Evolutionary conservation across 2,329 filamentous ascomycete genomes (phyloP), one percentile per base, ranked within the genome.

Genomic region (Penicillium sclerotigenum): DNA sequence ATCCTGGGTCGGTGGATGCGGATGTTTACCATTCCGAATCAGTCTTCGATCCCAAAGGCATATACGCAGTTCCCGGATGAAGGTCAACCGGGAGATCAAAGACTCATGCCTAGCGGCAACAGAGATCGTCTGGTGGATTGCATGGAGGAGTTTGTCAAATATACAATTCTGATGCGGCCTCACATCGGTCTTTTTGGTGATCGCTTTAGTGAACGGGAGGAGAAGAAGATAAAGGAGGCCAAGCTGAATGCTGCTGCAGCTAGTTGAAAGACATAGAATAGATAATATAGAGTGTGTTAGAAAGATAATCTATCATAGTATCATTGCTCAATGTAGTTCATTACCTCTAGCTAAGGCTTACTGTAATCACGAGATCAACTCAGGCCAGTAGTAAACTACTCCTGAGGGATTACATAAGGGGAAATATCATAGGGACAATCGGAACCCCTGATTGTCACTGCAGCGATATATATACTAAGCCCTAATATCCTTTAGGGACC

Each of bases 121-220:
- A 71, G 84, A 11, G 82, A 86, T 53, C 74, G 84, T 2, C 63
- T 87, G 14, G 83, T 87, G 1, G 84, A 87, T 71, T 86, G 83
- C 59, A 87, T 87, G 81, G 86, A 88, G 72, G 86, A 88, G 68
- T 81, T 88, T 70, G 85, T 88, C 4, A 87, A 88, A 68, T 87
- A 86, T 64, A 87, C 83, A 0, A 78, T 88, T 28, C 59, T 88
- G 1, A 87, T 88, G 83, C 73, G 83, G 51, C 80, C 81, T 24
- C 81, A 86, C 61, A 80, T 86, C 59, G 79, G 79, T 26, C 68
- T 87, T 2, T 87, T 88, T 66, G 79, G 76, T 1, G 85, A 88
- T 71, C 76, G 86, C 9, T 87, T 75, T 58, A 87, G 85, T 66
- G 85, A 88, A 68, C 73, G 85, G 28, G 65, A 68, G 42, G 70